A percentile compares a stretch with the other conserved stretches of the same genome.
phyloP scores from a whole-genome alignment of 177 flowering plant species.

The Vitis hybrid region DNA sequence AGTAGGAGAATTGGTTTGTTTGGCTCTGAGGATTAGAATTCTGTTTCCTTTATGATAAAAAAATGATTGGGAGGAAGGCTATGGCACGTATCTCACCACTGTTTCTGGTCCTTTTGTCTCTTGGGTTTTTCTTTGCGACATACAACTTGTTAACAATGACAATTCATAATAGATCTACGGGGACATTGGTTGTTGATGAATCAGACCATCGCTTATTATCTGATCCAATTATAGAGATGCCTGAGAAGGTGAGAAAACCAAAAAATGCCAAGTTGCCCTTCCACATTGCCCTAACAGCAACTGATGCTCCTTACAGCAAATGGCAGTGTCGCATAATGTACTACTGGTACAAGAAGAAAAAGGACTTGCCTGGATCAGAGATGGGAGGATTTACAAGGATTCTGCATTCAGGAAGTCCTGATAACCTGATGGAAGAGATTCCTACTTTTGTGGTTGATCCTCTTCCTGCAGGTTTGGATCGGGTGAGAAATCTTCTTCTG shows the following conservation, averaged over 20 bases:
- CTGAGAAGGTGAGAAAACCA: conserved; percentile 30
- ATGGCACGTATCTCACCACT: conserved; percentile 58
- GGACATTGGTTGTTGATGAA: conserved; percentile 18
- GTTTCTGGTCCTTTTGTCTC: conserved; percentile 49
- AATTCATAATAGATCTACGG: conserved; percentile 37
- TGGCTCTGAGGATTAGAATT: not conserved
- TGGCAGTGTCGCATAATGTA: conserved; percentile 99
- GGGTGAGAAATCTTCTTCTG: conserved; percentile 44
- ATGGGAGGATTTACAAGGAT: conserved; percentile 98
- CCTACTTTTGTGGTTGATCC: conserved; percentile 96
- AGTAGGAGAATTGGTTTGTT: not conserved
- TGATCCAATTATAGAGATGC: conserved; percentile 74
- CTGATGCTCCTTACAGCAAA: conserved; percentile 83
- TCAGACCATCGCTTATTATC: conserved; percentile 16
- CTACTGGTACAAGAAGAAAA: conserved; percentile 89
- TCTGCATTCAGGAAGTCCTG: conserved; percentile 83
- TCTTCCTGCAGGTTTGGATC: conserved; percentile 78
- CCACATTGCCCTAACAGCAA: conserved; percentile 88
- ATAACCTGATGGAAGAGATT: conserved; percentile 88
- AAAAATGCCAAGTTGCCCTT: conserved; percentile 36
- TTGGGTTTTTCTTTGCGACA: conserved; percentile 65
- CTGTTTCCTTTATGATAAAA: not conserved
- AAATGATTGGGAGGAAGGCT: conserved; percentile 43
- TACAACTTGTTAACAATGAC: conserved; percentile 63
- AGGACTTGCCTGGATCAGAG: conserved; percentile 81